Percentiles rank a stretch among this genome's conserved stretches.
These are phyloP conservation scores for Aspergillus spinulosporus DNA, from an alignment of 2,329 filamentous ascomycete genomes.

Conservation along the genomic window DNA sequence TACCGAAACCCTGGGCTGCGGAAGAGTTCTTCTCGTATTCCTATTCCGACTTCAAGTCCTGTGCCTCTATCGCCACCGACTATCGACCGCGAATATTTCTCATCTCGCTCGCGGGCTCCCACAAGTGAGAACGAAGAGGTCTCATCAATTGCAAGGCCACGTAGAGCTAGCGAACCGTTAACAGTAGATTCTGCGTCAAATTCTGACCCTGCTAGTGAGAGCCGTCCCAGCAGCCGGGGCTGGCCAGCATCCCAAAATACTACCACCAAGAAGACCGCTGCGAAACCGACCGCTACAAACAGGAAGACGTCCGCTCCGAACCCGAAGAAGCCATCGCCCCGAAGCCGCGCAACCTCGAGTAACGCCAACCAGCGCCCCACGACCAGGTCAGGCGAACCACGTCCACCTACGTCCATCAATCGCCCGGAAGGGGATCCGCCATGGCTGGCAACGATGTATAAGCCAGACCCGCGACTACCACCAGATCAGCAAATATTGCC, in stretches of 20 bases:
- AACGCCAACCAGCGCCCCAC: conserved; percentile 55
- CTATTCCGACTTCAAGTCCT: conserved; percentile 77
- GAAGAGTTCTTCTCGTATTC: conserved; percentile 76
- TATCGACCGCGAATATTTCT: conserved; percentile 71
- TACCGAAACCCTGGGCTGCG: conserved; percentile 55
- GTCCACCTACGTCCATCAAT: conserved; percentile 58
- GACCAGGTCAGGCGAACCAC: conserved; percentile 60
- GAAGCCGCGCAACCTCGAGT: conserved; percentile 37
- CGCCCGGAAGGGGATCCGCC: conserved; percentile 91
- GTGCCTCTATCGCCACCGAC: conserved; percentile 71
- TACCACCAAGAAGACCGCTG: conserved; percentile 33
- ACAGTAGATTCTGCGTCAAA: conserved; percentile 25
- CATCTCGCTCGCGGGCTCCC: conserved; percentile 59
- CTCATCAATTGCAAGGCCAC: conserved; percentile 61
- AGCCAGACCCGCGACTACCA: conserved; percentile 88
- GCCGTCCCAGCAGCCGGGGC: conserved; percentile 36
- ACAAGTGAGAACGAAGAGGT: conserved; percentile 63
- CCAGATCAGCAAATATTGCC: conserved; percentile 95
- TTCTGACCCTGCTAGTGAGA: conserved; percentile 29
- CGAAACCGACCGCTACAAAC: conserved; percentile 30
- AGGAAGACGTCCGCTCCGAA: conserved; percentile 43
- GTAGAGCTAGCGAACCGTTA: conserved; percentile 64
- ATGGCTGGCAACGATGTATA: conserved; percentile 93
- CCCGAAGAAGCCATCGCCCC: conserved; percentile 43
- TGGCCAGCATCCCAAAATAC: conserved; percentile 29